Base-by-base conservation (phyloP, 73 alveolate genomes). In the Uronychia setigera region DNA sequence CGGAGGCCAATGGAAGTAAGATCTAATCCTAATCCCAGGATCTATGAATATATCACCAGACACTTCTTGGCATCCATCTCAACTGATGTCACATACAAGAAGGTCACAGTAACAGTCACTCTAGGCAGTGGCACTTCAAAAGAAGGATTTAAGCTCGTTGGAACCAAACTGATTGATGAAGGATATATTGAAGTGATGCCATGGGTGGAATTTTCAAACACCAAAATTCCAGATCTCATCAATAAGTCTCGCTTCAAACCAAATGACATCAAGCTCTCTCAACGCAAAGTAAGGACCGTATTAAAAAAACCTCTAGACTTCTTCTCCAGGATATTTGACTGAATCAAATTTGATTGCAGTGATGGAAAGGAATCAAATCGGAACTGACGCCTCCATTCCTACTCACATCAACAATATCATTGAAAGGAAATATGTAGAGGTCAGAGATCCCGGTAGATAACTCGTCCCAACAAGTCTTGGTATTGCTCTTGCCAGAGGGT, bases 371-470 rank as follows among this genome's bases (percentile, higher is more conserved):
- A 88, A 98, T 93, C 99, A 99, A 58, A 99, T 99, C 29, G 99
- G 99, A 28, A 99, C 99, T 9, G 99, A 99, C 92, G 99, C 99
- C 29, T 98, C 99, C 57, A 99, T 99, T 98, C 99, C 99, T 29
- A 97, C 98, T 5, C 99, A 99, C 88, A 99, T 99, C 77, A 98
- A 98, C 93, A 99, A 99, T 94, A 99, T 99, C 59, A 97, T 99
- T 67, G 99, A 99, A 87, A 90, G 99, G 77, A 95, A 97, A 78
- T 99, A 97, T 85, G 99, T 98, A 34, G 85, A 92, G 84, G 99
- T 98, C 31, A 94, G 84, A 60, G 98, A 97, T 28, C 84, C 89
- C 74, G 96, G 97, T 29, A 92, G 99, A 89, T 88, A 95, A 59
- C 94, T 98, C 77, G 96, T 95, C 1, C 99, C 99, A 14, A 96